Conservation (phyloP, 495 filamentous ascomycete species). For the Cercophora scortea region DNA sequence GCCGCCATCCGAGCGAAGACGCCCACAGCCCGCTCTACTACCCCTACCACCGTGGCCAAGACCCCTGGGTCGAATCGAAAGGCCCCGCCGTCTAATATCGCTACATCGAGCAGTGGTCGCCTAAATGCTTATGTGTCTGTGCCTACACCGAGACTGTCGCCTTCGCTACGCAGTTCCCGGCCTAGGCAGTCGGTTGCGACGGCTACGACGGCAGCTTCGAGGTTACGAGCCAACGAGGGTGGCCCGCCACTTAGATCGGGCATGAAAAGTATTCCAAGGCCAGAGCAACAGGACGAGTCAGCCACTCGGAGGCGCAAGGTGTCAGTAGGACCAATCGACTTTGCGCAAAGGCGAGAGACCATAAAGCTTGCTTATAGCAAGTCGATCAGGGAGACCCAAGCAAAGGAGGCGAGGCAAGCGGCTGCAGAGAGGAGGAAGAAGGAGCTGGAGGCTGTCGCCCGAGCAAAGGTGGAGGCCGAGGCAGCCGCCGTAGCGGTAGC, state of each 20-base stretch:
- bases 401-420: slow-evolving; percentile 39
- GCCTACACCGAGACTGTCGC: slow-evolving; percentile 46
- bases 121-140: slow-evolving; percentile 47
- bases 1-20: slow-evolving; percentile 21
- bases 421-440: slow-evolving; percentile 30
- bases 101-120: slow-evolving; percentile 26
- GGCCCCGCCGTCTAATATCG: slow-evolving; percentile 19
- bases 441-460: slow-evolving; percentile 32
- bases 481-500: slow-evolving; percentile 15
- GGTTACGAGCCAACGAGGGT: slow-evolving; percentile 44
- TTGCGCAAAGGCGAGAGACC: slow-evolving; percentile 64
- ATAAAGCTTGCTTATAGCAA: slow-evolving; percentile 77
- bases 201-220: slow-evolving; percentile 58
- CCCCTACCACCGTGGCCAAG: slow-evolving; percentile 27
- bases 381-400: slow-evolving; percentile 62
- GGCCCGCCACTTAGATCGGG: slow-evolving; percentile 29
- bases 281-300: slow-evolving; percentile 22
- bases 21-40: slow-evolving; percentile 24
- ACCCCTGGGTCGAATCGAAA: slow-evolving; percentile 29
- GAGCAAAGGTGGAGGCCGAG: slow-evolving; percentile 23
- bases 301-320: slow-evolving; percentile 33
- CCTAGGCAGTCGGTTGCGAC: slow-evolving; percentile 72
- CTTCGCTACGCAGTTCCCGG: slow-evolving; percentile 72
- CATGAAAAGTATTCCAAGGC: slow-evolving; percentile 26
- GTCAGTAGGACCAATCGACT: slow-evolving; percentile 63